phyloP scores from a whole-genome alignment of 2,329 filamentous ascomycete species.

The Aureobasidium mangrovei region DNA sequence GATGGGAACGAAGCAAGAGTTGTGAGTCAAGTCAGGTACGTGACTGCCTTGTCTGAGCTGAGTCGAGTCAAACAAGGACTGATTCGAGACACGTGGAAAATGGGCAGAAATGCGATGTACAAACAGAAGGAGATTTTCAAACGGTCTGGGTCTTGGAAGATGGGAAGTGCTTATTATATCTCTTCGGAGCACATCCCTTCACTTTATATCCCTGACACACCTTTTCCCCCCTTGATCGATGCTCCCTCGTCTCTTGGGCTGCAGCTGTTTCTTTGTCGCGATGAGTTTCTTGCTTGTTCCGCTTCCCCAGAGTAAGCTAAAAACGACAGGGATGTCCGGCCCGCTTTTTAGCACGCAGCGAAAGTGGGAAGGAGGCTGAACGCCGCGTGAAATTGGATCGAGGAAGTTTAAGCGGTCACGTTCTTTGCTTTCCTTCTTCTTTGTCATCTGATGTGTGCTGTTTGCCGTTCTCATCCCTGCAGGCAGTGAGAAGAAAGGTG shows the following conservation, averaged over 20 bases:
- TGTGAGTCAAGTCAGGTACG: not conserved
- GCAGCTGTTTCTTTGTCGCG: conserved; percentile 4
- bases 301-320: conserved; percentile 13
- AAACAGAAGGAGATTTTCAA: not conserved
- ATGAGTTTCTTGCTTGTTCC: conserved; percentile 11
- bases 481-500: not conserved
- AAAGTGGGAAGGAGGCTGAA: conserved; percentile 9
- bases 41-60: not conserved
- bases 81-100: not conserved
- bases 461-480: conserved; percentile 3
- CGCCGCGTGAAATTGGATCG: not conserved
- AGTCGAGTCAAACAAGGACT: not conserved
- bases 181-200: not conserved
- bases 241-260: not conserved
- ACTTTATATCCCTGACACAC: conserved; percentile 2
- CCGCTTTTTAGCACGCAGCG: conserved; percentile 9
- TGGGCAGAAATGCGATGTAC: not conserved
- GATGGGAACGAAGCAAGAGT: not conserved
- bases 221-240: conserved; percentile 9
- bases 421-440: conserved; percentile 5
- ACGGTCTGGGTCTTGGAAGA: not conserved
- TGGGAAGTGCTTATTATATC: conserved; percentile 7
- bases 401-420: conserved; percentile 11
- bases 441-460: conserved; percentile 1
- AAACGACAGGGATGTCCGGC: conserved; percentile 9